Percentiles rank a stretch among this genome's conserved stretches.
phyloP scores from a whole-genome alignment of 495 filamentous ascomycete species.

The Trichoderma parareesei region DNA sequence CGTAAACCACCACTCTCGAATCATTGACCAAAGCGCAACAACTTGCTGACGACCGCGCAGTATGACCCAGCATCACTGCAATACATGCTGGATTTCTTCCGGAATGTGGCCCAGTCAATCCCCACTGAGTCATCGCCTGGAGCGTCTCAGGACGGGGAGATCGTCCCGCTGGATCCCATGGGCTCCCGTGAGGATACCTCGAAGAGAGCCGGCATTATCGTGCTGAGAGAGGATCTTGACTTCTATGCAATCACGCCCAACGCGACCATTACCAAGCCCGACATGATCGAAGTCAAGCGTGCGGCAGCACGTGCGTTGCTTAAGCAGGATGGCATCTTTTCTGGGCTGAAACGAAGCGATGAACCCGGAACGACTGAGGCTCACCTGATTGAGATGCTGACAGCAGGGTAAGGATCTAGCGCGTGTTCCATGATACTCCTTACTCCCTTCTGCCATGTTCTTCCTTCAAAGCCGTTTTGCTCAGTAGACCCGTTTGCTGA shows the following conservation, averaged over 20 bases:
- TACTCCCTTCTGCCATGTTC: background rate
- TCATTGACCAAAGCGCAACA: slow-evolving; percentile 19
- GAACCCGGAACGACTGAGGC: slow-evolving; percentile 95
- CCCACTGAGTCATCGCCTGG: slow-evolving; percentile 59
- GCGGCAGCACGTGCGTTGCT: slow-evolving; percentile 82
- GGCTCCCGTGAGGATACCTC: slow-evolving; percentile 38
- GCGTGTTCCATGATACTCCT: background rate
- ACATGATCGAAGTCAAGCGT: slow-evolving; percentile 96
- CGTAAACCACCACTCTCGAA: slow-evolving; percentile 38
- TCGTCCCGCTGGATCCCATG: slow-evolving; percentile 55
- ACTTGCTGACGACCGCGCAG: slow-evolving; percentile 57
- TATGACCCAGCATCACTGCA: slow-evolving; percentile 93
- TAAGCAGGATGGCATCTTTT: slow-evolving; percentile 93
- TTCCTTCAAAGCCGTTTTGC: slow-evolving; percentile 1
- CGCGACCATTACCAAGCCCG: slow-evolving; percentile 70
- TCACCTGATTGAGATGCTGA: slow-evolving; percentile 98
- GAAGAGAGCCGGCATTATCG: slow-evolving; percentile 93
- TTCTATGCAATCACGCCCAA: slow-evolving; percentile 95
- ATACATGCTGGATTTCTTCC: slow-evolving; percentile 99
- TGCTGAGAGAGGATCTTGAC: slow-evolving; percentile 91
- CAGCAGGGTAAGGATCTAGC: slow-evolving; percentile 66
- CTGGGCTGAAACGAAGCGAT: slow-evolving; percentile 86
- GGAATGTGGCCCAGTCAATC: slow-evolving; percentile 87
- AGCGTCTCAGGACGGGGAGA: slow-evolving; percentile 52
- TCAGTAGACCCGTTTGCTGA: background rate